Conservation (phyloP, 1,284 basidiomycete species). For the Tilletiopsis washingtonensis region DNA sequence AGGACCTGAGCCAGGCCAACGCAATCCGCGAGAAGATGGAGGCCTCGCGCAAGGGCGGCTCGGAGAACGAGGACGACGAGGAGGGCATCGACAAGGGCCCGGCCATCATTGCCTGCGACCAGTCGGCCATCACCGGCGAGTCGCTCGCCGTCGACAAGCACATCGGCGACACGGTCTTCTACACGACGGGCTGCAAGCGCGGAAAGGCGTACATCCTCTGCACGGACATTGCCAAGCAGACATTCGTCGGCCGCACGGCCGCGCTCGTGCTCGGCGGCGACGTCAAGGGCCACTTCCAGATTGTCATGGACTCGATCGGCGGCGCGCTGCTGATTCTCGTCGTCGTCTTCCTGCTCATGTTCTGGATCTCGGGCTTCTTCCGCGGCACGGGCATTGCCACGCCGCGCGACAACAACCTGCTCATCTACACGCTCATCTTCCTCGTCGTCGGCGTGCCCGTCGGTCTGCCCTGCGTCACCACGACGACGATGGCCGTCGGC, state of each 20-base stretch:
- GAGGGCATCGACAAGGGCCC: constrained; percentile 52
- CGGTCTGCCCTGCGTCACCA: constrained; percentile 55
- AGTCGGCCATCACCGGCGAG: constrained; percentile 56
- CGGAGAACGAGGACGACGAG: constrained; percentile 48
- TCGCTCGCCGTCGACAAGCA: constrained; percentile 56
- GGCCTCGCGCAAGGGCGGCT: constrained; percentile 33
- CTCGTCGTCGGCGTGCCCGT: constrained; percentile 56
- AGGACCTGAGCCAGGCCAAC: constrained; percentile 42
- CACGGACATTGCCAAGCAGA: constrained; percentile 52
- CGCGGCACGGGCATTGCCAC: constrained; percentile 51
- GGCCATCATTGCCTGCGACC: constrained; percentile 53
- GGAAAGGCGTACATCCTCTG: constrained; percentile 54
- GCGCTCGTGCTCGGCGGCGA: constrained; percentile 49
- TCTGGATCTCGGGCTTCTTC: constrained; percentile 54
- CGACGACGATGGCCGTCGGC: constrained; percentile 55
- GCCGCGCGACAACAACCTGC: constrained; percentile 52
- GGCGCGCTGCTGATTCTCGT: constrained; percentile 54
- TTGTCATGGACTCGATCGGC: constrained; percentile 54
- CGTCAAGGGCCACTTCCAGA: constrained; percentile 53
- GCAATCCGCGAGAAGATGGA: constrained; percentile 44
- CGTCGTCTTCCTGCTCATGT: constrained; percentile 52
- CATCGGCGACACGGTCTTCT: constrained; percentile 53
- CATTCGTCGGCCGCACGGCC: constrained; percentile 53
- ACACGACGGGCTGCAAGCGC: constrained; percentile 52
- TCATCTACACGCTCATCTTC: constrained; percentile 54